These are phyloP conservation scores for Westerdykella aurantiaca DNA, from an alignment of 2,329 filamentous ascomycete species.

Conservation along the genomic window DNA sequence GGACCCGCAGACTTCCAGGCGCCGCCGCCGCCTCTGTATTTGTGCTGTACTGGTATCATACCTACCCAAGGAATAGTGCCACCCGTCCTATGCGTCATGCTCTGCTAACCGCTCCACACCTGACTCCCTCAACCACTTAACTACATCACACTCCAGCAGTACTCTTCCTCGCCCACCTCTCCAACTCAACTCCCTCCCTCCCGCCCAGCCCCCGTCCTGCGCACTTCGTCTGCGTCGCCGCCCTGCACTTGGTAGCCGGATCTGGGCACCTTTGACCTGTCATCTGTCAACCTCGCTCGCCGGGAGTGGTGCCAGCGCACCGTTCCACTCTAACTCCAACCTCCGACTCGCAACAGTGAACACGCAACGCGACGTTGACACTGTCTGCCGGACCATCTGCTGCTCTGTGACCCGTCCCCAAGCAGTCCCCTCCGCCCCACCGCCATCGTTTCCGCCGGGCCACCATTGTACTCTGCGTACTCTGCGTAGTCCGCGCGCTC, in stretches of 20 bases:
- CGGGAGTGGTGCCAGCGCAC: constrained; percentile 34
- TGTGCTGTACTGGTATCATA: no score
- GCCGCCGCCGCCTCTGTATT: no score
- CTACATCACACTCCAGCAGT: no score
- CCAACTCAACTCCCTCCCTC: constrained; percentile 2
- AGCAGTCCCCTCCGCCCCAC: constrained; percentile 11
- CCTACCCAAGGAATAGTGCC: no score
- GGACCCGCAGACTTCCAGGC: no score
- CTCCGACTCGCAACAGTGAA: constrained; percentile 13
- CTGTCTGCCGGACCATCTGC: constrained; percentile 24
- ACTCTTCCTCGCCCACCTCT: no score
- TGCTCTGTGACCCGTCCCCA: constrained; percentile 15
- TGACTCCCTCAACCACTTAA: no score
- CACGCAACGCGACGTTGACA: constrained; percentile 21
- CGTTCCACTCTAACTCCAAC: constrained; percentile 8
- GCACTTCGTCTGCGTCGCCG: constrained; percentile 9
- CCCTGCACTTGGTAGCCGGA: constrained; percentile 13
- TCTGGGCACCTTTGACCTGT: no score
- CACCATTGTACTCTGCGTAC: constrained; percentile 1
- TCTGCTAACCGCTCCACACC: no score
- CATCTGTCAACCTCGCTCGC: constrained; percentile 4
- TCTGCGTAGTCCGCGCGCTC: no score
- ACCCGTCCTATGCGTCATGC: no score
- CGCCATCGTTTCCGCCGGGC: constrained; percentile 10
- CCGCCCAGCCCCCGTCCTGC: constrained; percentile 7